Evolutionary conservation across 768 basidiomycete species (phyloP), one percentile per base, ranked within the genome.

Genomic region (Mycena alexandri): DNA sequence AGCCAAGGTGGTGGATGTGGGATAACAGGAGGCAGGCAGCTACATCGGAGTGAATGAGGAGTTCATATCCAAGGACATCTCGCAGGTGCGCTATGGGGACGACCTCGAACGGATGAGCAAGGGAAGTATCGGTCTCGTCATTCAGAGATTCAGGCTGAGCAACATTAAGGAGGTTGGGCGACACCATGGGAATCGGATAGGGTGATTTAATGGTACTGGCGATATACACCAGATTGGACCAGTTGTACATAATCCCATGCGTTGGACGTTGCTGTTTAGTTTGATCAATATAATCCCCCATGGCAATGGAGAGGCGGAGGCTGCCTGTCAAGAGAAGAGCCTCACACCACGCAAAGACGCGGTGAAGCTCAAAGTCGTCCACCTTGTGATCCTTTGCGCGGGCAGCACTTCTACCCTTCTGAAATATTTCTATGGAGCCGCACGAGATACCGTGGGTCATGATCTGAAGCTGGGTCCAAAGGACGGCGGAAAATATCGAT

Each of bases 401-500:
- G 16, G 74, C 68, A 24, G 76, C 72, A 29, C 72, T 75, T 66
- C 68, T 75, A 10, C 77, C 79, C 34, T 77, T 68, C 36, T 83
- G 79, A 5, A 80, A 74, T 36, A 93, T 75, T n/a, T 88, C 81
- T 57, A 94, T 79, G 5, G 92, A 88, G 14, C 91, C 90, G 38
- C 89, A 77, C 0, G 86, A 84, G 16, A 94, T 71, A 1, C 93
- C 94, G 70, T 88, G 90, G 43, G 82, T 82, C 44, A 94, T 76
- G 22, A 93, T 83, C 64, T 92, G 88, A 22, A 89, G 74, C 72
- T 95, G 93, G 2, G 81, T 86, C 84, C 88, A 90, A 8, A 94
- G 78, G n/a, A 82, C 79, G 21, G 86, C 83, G 67, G 84, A 83
- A 55, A 87, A 81, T 10, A 92, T 81, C 0, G 90, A 86, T 8